Evolutionary conservation across 2,329 filamentous ascomycete genomes (phyloP).

Genomic region (Penicillium hordei): DNA sequence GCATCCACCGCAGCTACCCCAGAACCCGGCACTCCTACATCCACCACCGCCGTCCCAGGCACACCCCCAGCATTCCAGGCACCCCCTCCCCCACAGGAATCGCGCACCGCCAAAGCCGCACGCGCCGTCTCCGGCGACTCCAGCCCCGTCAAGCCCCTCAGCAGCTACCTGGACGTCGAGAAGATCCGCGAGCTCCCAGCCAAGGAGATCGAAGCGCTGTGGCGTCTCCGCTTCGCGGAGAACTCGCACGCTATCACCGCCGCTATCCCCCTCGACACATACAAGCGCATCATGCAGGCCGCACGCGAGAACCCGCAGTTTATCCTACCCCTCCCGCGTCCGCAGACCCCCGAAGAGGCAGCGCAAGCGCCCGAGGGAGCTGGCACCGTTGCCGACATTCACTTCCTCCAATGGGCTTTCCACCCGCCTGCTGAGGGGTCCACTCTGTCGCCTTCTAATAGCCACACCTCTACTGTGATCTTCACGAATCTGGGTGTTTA

Average conservation of each 20-base stretch:
- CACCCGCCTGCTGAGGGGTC: slow-evolving; percentile 57
- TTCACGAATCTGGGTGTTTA: slow-evolving; percentile 95
- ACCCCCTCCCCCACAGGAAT: slow-evolving; percentile 36
- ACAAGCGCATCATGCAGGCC: slow-evolving; percentile 66
- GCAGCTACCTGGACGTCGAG: slow-evolving; percentile 72
- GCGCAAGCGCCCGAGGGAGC: slow-evolving; percentile 30
- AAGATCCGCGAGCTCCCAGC: slow-evolving; percentile 72
- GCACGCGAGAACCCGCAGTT: slow-evolving; percentile 82
- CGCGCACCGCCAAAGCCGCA: slow-evolving; percentile 34
- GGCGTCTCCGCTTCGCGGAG: slow-evolving; percentile 81
- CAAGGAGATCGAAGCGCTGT: slow-evolving; percentile 82
- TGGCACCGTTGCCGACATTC: slow-evolving; percentile 69
- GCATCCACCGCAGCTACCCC: slow-evolving; percentile 58
- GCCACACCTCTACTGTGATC: slow-evolving; percentile 70
- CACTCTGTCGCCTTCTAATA: slow-evolving; percentile 45
- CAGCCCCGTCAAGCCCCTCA: slow-evolving; percentile 62
- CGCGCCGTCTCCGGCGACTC: slow-evolving; percentile 50
- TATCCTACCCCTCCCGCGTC: slow-evolving; percentile 74
- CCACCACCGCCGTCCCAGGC: slow-evolving; percentile 33
- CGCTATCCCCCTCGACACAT: slow-evolving; percentile 71
- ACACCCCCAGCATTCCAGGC: slow-evolving; percentile 40
- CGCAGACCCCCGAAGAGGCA: slow-evolving; percentile 24
- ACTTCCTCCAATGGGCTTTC: slow-evolving; percentile 96
- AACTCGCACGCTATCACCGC: slow-evolving; percentile 79
- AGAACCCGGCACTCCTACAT: slow-evolving; percentile 35